phyloP scores from a whole-genome alignment of 768 basidiomycete genomes.

The Lanmaoa rubissima region DNA sequence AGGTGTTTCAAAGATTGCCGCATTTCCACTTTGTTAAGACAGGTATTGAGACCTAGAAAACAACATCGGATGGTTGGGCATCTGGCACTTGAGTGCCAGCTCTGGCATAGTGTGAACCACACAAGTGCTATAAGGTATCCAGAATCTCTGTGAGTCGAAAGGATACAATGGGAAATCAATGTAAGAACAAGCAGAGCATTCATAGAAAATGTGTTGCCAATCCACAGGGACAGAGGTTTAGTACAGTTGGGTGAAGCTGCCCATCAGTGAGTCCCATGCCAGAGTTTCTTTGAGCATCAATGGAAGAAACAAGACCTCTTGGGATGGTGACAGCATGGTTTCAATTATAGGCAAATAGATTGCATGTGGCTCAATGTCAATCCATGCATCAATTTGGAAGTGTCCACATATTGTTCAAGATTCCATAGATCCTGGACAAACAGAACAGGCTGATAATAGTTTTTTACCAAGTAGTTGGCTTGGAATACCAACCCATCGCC shows the following conservation, averaged over 20 bases:
- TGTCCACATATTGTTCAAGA: constrained; percentile 30
- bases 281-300: constrained; percentile 48
- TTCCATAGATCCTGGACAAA: constrained; percentile 51
- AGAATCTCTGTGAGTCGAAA: constrained; percentile 54
- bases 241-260: constrained; percentile 50
- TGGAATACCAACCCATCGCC: constrained; percentile 51
- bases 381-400: constrained; percentile 45
- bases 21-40: constrained; percentile 27
- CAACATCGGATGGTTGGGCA: constrained; percentile 38
- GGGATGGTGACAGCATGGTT: constrained; percentile 25
- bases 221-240: constrained; percentile 37
- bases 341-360: constrained; percentile 57
- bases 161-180: constrained; percentile 64
- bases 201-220: constrained; percentile 56
- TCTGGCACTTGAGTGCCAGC: background rate
- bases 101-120: background rate
- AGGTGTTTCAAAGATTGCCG: constrained; percentile 55
- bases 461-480: constrained; percentile 53
- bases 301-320: constrained; percentile 40
- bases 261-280: constrained; percentile 44
- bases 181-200: constrained; percentile 41
- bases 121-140: constrained; percentile 47
- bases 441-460: constrained; percentile 54
- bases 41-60: constrained; percentile 44
- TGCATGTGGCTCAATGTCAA: constrained; percentile 68